These are phyloP conservation scores for Medicago ruthenica DNA, from an alignment of 306 rosid genomes.

Conservation along the genomic window DNA sequence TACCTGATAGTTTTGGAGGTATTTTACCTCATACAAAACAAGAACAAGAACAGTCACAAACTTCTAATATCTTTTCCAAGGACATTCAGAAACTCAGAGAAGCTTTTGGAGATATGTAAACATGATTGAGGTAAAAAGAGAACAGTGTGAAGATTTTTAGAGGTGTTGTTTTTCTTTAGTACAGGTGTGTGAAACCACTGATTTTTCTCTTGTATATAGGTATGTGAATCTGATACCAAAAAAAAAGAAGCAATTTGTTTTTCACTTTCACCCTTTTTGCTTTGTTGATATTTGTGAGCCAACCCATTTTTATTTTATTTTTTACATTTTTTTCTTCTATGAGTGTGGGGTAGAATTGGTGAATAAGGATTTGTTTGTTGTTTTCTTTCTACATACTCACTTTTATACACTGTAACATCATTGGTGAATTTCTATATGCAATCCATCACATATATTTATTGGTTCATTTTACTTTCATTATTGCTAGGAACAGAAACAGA, in stretches of 20 bases:
- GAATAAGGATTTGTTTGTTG: slow-evolving; percentile 48
- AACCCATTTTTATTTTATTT: slow-evolving; percentile 41
- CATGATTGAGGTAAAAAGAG: slow-evolving; percentile 5
- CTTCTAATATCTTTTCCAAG: slow-evolving; percentile 44
- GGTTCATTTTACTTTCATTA: slow-evolving; percentile 35
- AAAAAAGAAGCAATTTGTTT: slow-evolving; percentile 45
- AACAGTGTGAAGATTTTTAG: not conserved
- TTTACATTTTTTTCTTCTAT: not conserved
- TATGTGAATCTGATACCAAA: slow-evolving; percentile 47
- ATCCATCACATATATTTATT: slow-evolving; percentile 45
- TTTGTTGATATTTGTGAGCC: slow-evolving; percentile 53
- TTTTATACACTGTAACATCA: slow-evolving; percentile 43
- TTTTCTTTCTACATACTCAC: slow-evolving; percentile 34
- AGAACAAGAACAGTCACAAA: slow-evolving; percentile 43
- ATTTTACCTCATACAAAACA: slow-evolving; percentile 48
- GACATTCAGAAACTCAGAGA: slow-evolving; percentile 62
- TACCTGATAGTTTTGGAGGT: slow-evolving; percentile 43
- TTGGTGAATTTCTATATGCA: slow-evolving; percentile 43
- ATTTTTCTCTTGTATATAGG: slow-evolving; percentile 57
- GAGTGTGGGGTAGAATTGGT: slow-evolving; percentile 58
- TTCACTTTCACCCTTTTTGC: slow-evolving; percentile 5
- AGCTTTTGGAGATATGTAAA: slow-evolving; percentile 59
- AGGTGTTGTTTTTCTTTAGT: slow-evolving; percentile 42
- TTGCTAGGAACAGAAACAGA: slow-evolving; percentile 14
- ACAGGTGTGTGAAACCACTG: slow-evolving; percentile 55